Percentiles rank a stretch among this genome's conserved stretches.
Evolutionary conservation across 2,329 filamentous ascomycete species (phyloP).

Genomic region (Arthroderma sp.): DNA sequence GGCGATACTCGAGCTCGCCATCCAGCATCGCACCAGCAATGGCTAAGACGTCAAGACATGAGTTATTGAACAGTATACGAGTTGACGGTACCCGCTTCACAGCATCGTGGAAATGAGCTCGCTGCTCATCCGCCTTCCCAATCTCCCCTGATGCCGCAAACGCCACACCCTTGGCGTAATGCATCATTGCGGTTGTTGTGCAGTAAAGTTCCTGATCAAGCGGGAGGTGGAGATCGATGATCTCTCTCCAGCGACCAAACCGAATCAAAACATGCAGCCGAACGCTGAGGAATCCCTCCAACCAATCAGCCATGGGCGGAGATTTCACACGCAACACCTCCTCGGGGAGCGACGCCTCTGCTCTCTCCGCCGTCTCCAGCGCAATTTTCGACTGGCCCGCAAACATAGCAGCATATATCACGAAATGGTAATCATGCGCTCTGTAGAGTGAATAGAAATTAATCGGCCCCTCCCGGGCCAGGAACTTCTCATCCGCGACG

Average conservation of each 20-base stretch:
- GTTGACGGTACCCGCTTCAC: slow-evolving; percentile 41
- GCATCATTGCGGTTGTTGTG: slow-evolving; percentile 52
- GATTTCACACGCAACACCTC: slow-evolving; percentile 50
- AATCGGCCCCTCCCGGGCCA: slow-evolving; percentile 42
- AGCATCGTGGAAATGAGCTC: slow-evolving; percentile 39
- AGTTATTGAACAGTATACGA: slow-evolving; percentile 58
- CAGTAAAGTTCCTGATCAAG: slow-evolving; percentile 50
- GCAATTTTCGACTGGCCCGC: slow-evolving; percentile 51
- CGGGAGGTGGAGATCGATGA: slow-evolving; percentile 46
- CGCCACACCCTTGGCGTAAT: slow-evolving; percentile 58
- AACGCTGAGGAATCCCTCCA: slow-evolving; percentile 58
- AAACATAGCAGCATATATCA: slow-evolving; percentile 67
- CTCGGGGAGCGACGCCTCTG: slow-evolving; percentile 52
- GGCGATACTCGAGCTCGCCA: slow-evolving; percentile 61
- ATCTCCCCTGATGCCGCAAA: slow-evolving; percentile 46
- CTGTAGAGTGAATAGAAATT: slow-evolving; percentile 71
- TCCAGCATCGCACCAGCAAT: slow-evolving; percentile 54
- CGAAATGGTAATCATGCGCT: slow-evolving; percentile 61
- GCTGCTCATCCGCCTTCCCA: slow-evolving; percentile 30
- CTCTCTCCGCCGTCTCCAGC: slow-evolving; percentile 43
- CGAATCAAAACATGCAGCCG: slow-evolving; percentile 57
- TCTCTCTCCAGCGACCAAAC: slow-evolving; percentile 59
- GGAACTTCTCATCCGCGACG: slow-evolving; percentile 53
- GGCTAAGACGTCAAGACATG: slow-evolving; percentile 47
- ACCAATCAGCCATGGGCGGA: slow-evolving; percentile 66